A percentile compares a stretch with the other conserved stretches of the same genome.
phyloP scores from a whole-genome alignment of 139 green algal genomes.

The Eudorina sp. region DNA sequence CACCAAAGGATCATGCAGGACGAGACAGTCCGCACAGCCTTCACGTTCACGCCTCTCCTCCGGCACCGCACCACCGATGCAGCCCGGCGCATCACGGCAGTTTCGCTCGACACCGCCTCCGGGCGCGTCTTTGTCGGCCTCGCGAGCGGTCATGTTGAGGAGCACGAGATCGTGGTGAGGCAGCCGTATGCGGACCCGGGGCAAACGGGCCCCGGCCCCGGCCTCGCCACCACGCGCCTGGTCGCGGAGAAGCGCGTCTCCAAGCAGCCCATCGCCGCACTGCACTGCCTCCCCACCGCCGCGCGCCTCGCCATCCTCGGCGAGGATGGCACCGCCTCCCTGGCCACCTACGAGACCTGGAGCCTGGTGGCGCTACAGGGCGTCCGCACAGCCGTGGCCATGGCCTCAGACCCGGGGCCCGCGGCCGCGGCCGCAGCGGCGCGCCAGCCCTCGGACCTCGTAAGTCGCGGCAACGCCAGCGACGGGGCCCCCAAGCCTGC shows the following conservation, averaged over 20 bases:
- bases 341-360: constrained; percentile 57
- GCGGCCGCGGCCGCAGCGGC: constrained; percentile 50
- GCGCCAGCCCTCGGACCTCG: not conserved
- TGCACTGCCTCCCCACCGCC: constrained; percentile 46
- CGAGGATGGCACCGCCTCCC: constrained; percentile 51
- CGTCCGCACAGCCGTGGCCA: constrained; percentile 46
- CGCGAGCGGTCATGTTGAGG: constrained; percentile 54
- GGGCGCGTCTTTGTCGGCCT: constrained; percentile 55
- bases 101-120: constrained; percentile 48
- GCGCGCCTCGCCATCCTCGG: constrained; percentile 32
- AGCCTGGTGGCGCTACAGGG: constrained; percentile 45
- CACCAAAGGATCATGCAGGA: constrained; percentile 48
- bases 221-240: constrained; percentile 3
- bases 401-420: constrained; percentile 40
- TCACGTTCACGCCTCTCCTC: constrained; percentile 55
- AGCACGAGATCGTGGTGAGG: constrained; percentile 48
- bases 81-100: constrained; percentile 57
- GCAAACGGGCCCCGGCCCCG: not conserved
- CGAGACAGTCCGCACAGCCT: constrained; percentile 48
- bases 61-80: constrained; percentile 45
- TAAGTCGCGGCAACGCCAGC: not conserved
- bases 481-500: not conserved
- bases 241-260: constrained; percentile 52
- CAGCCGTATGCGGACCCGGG: constrained; percentile 6
- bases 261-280: constrained; percentile 1